Base-by-base conservation (phyloP, 768 basidiomycete genomes). In the Pleurotus cornucopiae region DNA sequence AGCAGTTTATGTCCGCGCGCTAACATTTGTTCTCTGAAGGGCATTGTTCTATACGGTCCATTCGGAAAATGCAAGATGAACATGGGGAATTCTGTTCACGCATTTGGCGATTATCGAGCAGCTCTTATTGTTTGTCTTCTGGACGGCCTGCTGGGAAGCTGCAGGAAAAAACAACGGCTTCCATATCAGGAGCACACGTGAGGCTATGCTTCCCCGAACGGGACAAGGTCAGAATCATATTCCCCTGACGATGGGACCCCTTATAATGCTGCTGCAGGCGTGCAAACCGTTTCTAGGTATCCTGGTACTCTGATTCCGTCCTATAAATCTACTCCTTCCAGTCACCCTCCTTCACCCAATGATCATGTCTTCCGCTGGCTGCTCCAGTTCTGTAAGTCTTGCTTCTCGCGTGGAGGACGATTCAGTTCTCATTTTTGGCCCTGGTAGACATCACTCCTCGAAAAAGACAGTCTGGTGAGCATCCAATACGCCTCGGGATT, bases 151-250 rank as follows among this genome's bases (percentile, higher is more conserved):
- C 51, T 38, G 38, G 41, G 34, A 53, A 53, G 51, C n/a, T 14
- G 37, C 30, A 34, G 30, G 11, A 40, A 43, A 53, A 53, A 53
- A 53, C 51, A 53, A 53, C 41, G 39, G 51, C 23, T 53, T 39
- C 51, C 25, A 41, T 39, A 53, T 53, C 41, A 40, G 51, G 51
- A 30, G 20, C 23, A n/a, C 49, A 51, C 30, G 49, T 51, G 49
- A 51, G 49, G 51, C 39, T 18, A 53, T 53, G 51, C 51, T 16
- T 53, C 51, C 51, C 51, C 51, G 41, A 53, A 38, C 51, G 38
- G 51, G 51, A 53, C 51, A 53, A 53, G 51, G 51, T 41, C 51
- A 41, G 39, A 53, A 53, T 53, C 51, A 53, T 53, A 53, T 53
- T 53, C 51, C 51, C 51, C 51, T 53, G 51, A 53, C 51, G 51